Conservation (phyloP, 768 basidiomycete species). For the Basidioascus undulatus region DNA sequence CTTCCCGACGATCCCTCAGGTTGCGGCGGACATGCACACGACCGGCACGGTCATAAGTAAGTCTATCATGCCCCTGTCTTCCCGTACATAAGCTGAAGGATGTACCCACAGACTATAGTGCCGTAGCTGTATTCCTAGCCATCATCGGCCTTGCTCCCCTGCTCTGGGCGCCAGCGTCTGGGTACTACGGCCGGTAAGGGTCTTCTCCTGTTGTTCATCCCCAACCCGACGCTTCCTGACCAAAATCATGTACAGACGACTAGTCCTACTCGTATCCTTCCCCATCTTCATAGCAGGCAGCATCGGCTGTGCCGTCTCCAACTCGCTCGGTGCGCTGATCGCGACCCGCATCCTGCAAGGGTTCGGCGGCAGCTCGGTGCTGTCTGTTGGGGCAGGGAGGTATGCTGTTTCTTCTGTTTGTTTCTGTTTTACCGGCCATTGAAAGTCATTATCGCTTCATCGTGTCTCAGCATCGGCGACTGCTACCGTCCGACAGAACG, state of each 20-base stretch:
- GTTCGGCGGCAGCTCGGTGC: not conserved
- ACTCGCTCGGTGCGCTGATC: conserved; percentile 1
- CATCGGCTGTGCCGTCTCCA: conserved; percentile 1
- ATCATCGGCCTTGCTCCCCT: conserved; percentile 2
- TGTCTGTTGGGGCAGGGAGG: conserved; percentile 5
- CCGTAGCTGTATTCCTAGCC: conserved; percentile 2
- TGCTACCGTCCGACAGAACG: not conserved
- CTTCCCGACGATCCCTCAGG: conserved; percentile 2
- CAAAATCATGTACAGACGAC: conserved; percentile 1
- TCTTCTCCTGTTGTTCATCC: not conserved
- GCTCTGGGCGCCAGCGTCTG: not conserved
- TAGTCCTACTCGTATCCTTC: conserved; percentile 1
- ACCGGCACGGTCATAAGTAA: not conserved
- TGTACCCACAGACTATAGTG: too few species aligned
- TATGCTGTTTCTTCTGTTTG: too few species aligned
- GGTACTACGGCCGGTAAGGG: not conserved
- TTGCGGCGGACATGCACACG: conserved; percentile 1
- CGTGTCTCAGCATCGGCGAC: conserved; percentile 5
- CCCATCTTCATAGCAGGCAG: conserved; percentile 4
- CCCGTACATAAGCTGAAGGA: too few species aligned
- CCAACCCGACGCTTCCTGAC: not conserved
- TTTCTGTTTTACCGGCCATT: too few species aligned
- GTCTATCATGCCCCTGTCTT: too few species aligned
- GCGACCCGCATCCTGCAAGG: conserved; percentile 4
- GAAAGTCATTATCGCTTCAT: too few species aligned